Evolutionary conservation across 2,329 filamentous ascomycete genomes (phyloP).

Genomic region (Colletotrichum euphorbiae): DNA sequence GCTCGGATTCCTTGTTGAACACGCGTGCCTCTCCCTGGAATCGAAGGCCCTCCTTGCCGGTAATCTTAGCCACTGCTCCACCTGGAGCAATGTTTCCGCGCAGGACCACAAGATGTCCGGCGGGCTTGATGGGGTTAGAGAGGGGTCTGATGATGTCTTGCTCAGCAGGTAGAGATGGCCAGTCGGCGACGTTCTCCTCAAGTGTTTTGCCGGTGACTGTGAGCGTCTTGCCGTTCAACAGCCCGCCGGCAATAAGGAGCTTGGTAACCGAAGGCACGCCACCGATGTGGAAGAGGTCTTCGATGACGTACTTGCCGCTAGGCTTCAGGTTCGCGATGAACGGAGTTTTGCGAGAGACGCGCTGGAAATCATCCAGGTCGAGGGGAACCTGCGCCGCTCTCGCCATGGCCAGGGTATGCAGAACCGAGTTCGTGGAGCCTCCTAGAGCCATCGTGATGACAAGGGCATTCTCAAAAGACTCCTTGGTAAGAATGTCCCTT

Average conservation of each 20-base stretch:
- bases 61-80: constrained; percentile 95
- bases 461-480: constrained; percentile 87
- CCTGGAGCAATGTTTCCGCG: constrained; percentile 88
- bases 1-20: constrained; percentile 85
- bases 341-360: constrained; percentile 83
- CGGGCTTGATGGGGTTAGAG: constrained; percentile 78
- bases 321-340: constrained; percentile 90
- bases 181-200: constrained; percentile 81
- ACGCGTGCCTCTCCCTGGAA: constrained; percentile 86
- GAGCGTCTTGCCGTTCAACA: constrained; percentile 81
- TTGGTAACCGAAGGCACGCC: constrained; percentile 90
- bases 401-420: constrained; percentile 92
- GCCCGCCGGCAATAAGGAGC: constrained; percentile 78
- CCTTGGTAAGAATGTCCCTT: constrained; percentile 81
- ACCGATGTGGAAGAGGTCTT: constrained; percentile 86
- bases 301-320: constrained; percentile 86
- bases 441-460: constrained; percentile 92
- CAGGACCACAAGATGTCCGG: constrained; percentile 89
- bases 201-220: constrained; percentile 89
- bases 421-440: constrained; percentile 87
- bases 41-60: constrained; percentile 87
- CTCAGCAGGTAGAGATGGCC: constrained; percentile 79
- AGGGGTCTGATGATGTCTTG: constrained; percentile 88
- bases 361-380: constrained; percentile 84
- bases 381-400: constrained; percentile 83